Base-by-base conservation (phyloP, 805 yeast genomes). In the Blastobotrys parvus region DNA sequence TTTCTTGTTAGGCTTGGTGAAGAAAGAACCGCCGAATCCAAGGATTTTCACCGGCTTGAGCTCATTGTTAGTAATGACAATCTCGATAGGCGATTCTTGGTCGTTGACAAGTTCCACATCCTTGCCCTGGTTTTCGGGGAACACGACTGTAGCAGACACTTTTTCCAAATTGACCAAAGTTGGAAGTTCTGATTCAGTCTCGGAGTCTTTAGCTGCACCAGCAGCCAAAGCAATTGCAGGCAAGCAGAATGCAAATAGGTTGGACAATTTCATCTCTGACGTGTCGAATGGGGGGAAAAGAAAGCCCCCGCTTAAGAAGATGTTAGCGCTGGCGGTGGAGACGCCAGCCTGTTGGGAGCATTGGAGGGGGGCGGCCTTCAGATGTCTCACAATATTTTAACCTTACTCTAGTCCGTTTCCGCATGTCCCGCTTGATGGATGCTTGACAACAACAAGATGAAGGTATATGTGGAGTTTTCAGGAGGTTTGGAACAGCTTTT, bases 401-500 rank as follows among this genome's bases (percentile, higher is more conserved):
- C n/a, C n/a, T n/a, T n/a, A n/a, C n/a, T n/a, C n/a, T n/a, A n/a
- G n/a, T n/a, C n/a, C n/a, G n/a, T n/a, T n/a, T n/a, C n/a, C n/a
- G n/a, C n/a, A n/a, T n/a, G n/a, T n/a, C n/a, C n/a, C n/a, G n/a
- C n/a, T n/a, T n/a, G n/a, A n/a, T n/a, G n/a, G n/a, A n/a, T n/a
- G n/a, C n/a, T n/a, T n/a, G n/a, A n/a, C n/a, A n/a, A n/a, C n/a
- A n/a, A 22, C n/a, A 36, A 19, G 29, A 48, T 51, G 52, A 39
- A 47, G 29, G 33, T 61, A 55, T 49, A 46, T 19, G 59, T 62
- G 13, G 66, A 61, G 42, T 61, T 62, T 48, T 52, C 63, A 13
- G 97, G 97, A 4, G 97, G 97, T 0, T 68, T 89, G 20, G 97
- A 90, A 57, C 80, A 77, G 35, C 76, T 85, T 1, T 86, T 90